Conservation (phyloP, 805 yeast species). For the Monosporozyma yasuniensis region DNA sequence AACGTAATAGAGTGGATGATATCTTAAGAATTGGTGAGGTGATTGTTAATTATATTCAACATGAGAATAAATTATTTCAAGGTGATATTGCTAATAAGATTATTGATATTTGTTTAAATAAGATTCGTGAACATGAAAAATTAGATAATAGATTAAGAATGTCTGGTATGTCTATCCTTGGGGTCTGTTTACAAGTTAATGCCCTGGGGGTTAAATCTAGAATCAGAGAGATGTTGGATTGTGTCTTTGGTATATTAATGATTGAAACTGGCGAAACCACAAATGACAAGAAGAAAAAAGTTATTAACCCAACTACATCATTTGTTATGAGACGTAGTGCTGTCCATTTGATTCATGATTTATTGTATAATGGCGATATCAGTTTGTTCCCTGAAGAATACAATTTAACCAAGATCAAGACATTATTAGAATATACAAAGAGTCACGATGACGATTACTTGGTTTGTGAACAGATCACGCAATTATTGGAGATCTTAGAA, state of each 20-base stretch:
- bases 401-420: conserved; percentile 33
- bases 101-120: conserved; percentile 35
- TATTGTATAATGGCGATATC: conserved; percentile 41
- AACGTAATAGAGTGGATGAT: conserved; percentile 44
- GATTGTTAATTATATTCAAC: conserved; percentile 47
- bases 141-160: conserved; percentile 58
- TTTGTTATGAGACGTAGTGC: conserved; percentile 64
- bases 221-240: conserved; percentile 56
- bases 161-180: conserved; percentile 84
- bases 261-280: conserved; percentile 35
- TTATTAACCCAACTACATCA: conserved; percentile 19
- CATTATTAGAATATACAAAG: conserved; percentile 35
- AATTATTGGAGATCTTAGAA: conserved; percentile 20
- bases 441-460: conserved; percentile 48
- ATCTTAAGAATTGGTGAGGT: conserved; percentile 80
- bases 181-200: conserved; percentile 52
- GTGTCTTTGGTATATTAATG: conserved; percentile 66
- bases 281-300: neutral
- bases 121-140: conserved; percentile 30
- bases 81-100: conserved; percentile 38
- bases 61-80: conserved; percentile 39
- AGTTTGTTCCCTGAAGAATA: conserved; percentile 43
- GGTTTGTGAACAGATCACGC: conserved; percentile 49
- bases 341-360: conserved; percentile 55
- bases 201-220: conserved; percentile 42